A percentile compares a stretch with the other conserved stretches of the same genome.
phyloP scores from a whole-genome alignment of 148 eudicot species.

The Rhododendron kiyosumense region DNA sequence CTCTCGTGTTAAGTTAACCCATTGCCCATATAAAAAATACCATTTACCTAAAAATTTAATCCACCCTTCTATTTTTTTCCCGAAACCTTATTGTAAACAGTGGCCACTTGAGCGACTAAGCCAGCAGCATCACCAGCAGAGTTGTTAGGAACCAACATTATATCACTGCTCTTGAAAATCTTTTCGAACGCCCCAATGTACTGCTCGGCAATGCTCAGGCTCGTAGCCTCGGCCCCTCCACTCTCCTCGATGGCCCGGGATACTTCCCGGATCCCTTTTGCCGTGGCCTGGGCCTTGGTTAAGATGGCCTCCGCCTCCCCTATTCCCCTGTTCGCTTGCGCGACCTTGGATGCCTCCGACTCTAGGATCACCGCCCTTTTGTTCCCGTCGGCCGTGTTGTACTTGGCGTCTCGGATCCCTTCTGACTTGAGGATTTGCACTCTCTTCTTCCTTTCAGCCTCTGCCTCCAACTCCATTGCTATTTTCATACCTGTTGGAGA shows the following conservation, averaged over 20 bases:
- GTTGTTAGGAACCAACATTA: background rate
- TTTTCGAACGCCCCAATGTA: background rate
- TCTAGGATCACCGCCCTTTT: background rate
- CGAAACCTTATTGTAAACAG: background rate
- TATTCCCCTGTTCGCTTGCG: background rate
- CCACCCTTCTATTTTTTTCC: background rate
- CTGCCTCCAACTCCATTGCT: constrained; percentile 4
- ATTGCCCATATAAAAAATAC: too few species aligned
- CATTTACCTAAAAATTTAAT: too few species aligned
- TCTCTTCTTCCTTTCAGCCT: constrained; percentile 1
- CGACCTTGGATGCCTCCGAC: background rate
- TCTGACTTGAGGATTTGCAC: background rate
- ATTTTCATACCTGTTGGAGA: background rate
- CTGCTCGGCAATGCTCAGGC: background rate
- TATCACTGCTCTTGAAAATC: background rate
- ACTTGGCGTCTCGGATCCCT: background rate
- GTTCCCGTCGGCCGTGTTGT: background rate
- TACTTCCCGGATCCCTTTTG: background rate
- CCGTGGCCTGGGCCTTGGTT: background rate
- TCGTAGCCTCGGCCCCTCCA: background rate
- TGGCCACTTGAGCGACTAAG: background rate
- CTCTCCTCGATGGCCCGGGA: background rate
- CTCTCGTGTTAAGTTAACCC: too few species aligned
- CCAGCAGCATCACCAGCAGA: background rate
- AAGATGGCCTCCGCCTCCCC: background rate